Evolutionary conservation across 805 yeast species (phyloP).

Genomic region (Starmerella tilneyi): DNA sequence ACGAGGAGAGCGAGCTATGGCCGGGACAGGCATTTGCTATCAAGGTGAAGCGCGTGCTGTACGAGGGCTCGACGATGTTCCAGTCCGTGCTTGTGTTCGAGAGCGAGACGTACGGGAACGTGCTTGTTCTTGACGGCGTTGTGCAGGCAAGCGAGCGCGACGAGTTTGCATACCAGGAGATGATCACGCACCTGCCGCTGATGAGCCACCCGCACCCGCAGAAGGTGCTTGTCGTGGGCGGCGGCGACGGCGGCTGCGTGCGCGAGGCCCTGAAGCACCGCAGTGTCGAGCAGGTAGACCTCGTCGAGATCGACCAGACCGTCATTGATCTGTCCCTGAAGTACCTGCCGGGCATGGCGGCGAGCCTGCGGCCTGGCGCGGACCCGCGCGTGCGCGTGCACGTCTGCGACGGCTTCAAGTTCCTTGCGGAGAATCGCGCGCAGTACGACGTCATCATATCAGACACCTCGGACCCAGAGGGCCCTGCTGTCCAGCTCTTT

Average conservation of each 20-base stretch:
- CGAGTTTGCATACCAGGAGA: conserved; percentile 88
- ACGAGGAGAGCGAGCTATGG: conserved; percentile 61
- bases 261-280: conserved; percentile 76
- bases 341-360: conserved; percentile 69
- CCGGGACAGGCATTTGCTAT: conserved; percentile 81
- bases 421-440: conserved; percentile 39
- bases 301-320: conserved; percentile 82
- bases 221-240: conserved; percentile 78
- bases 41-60: conserved; percentile 52
- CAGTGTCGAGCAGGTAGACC: conserved; percentile 49
- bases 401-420: conserved; percentile 78
- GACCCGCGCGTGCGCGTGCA: conserved; percentile 58
- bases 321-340: conserved; percentile 63
- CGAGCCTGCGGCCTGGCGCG: conserved; percentile 36
- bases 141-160: conserved; percentile 87
- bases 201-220: conserved; percentile 67
- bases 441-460: conserved; percentile 77
- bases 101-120: conserved; percentile 72
- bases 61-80: conserved; percentile 55
- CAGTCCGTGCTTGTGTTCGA: conserved; percentile 75
- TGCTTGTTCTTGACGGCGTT: conserved; percentile 78
- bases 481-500: conserved; percentile 86
- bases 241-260: conserved; percentile 93
- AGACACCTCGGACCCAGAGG: conserved; percentile 91
- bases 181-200: conserved; percentile 75